Evolutionary conservation across 441 rosid genomes (phyloP).

Genomic region (Lepidium campestre): DNA sequence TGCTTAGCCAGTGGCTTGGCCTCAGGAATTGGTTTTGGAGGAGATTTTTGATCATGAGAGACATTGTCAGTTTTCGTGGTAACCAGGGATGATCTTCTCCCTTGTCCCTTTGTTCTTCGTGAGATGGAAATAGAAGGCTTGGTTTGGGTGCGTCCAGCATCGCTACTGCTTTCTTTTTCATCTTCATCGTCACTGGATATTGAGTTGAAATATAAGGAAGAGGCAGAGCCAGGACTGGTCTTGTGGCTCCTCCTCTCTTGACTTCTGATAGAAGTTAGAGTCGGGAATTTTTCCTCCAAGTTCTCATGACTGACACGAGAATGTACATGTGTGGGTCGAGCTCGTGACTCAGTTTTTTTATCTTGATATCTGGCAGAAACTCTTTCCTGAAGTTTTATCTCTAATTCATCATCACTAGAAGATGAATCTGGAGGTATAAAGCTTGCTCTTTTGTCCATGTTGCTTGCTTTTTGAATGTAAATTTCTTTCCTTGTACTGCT

Average conservation of each 20-base stretch:
- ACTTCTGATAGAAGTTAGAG: constrained; percentile 5
- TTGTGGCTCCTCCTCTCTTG: constrained; percentile 23
- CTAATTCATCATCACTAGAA: constrained; percentile 36
- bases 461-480: constrained; percentile 22
- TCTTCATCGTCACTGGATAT: constrained; percentile 24
- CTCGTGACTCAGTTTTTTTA: constrained; percentile 27
- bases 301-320: constrained; percentile 32
- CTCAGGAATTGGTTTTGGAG: constrained; percentile 20
- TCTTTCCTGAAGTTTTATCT: constrained; percentile 22
- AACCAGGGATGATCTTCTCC: constrained; percentile 14
- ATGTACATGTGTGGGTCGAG: constrained; percentile 28
- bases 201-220: constrained; percentile 8
- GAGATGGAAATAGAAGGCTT: constrained; percentile 33
- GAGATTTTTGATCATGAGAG: constrained; percentile 26
- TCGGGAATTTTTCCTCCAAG: constrained; percentile 4
- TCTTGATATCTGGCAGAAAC: constrained; percentile 25
- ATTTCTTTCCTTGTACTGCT: constrained; percentile 27
- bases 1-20: constrained; percentile 21
- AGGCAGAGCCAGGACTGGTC: constrained; percentile 13
- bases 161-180: constrained; percentile 37
- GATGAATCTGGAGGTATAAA: constrained; percentile 24
- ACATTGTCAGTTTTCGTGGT: constrained; percentile 11
- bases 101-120: constrained; percentile 48
- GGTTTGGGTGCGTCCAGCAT: constrained; percentile 22
- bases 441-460: constrained; percentile 29